phyloP scores from a whole-genome alignment of 2,329 filamentous ascomycete species.

The Incumbomyces lentus region DNA sequence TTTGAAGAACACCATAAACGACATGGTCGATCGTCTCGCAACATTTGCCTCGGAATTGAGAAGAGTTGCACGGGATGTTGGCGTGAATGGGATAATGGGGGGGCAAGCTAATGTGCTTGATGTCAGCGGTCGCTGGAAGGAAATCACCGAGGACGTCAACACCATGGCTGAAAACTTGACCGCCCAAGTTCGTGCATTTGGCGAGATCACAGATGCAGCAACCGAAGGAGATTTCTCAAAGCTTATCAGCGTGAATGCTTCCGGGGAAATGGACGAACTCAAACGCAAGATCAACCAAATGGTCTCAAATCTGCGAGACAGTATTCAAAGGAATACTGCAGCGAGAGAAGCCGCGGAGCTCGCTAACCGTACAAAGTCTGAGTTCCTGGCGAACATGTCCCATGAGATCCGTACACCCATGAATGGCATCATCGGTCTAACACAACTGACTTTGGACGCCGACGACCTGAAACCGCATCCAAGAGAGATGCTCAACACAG shows the following conservation, averaged over 20 bases:
- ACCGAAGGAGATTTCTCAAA: conserved; percentile 97
- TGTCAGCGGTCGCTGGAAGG: conserved; percentile 90
- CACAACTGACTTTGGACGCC: conserved; percentile 87
- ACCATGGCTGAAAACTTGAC: conserved; percentile 83
- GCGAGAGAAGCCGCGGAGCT: conserved; percentile 91
- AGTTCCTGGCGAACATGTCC: conserved; percentile 97
- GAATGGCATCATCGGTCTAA: conserved; percentile 98
- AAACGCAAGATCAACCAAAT: conserved; percentile 99
- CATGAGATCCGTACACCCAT: conserved; percentile 97
- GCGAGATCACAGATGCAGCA: conserved; percentile 94
- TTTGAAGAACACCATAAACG: conserved; percentile 92
- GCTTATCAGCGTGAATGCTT: conserved; percentile 90
- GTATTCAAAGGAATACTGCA: conserved; percentile 91
- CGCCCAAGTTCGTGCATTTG: conserved; percentile 93
- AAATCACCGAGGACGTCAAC: conserved; percentile 94
- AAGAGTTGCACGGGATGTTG: conserved; percentile 89
- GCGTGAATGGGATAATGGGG: conserved; percentile 96
- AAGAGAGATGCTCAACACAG: conserved; percentile 96
- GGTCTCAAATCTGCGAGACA: conserved; percentile 90
- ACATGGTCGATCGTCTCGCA: conserved; percentile 93
- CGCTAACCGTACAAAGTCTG: conserved; percentile 95
- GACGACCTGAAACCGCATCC: conserved; percentile 91
- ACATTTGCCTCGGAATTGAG: conserved; percentile 96
- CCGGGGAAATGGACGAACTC: conserved; percentile 96
- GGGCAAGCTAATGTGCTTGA: conserved; percentile 91